phyloP scores from a whole-genome alignment of 352 stramenopile genomes.

The Thraustochytrium sp. region DNA sequence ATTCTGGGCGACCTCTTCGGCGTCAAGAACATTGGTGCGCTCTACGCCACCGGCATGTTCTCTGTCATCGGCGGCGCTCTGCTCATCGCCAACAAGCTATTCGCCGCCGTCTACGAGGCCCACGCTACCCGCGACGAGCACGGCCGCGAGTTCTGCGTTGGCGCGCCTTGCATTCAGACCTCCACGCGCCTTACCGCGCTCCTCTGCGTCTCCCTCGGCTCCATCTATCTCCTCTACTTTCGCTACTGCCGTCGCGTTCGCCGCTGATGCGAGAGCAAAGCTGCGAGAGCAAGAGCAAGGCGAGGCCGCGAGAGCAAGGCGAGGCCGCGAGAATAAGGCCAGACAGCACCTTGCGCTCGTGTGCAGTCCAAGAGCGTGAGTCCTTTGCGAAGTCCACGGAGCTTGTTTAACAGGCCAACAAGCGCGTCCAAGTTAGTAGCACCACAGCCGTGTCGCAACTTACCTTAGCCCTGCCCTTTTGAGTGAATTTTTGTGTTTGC shows the following conservation, averaged over 20 bases:
- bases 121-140: background rate
- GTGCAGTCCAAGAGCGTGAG: no score
- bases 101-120: constrained; percentile 22
- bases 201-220: background rate
- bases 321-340: no score
- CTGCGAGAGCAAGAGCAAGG: no score
- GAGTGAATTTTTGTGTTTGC: no score
- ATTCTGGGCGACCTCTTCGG: constrained; percentile 29
- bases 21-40: constrained; percentile 15
- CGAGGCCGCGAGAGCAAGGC: no score
- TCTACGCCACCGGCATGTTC: constrained; percentile 26
- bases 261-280: background rate
- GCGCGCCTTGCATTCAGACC: constrained; percentile 4
- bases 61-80: constrained; percentile 3
- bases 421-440: no score
- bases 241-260: background rate
- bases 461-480: no score
- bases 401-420: no score
- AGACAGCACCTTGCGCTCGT: no score
- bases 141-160: constrained; percentile 10
- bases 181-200: background rate
- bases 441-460: no score
- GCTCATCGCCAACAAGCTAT: constrained; percentile 13
- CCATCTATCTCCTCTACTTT: background rate
- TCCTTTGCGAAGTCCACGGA: no score